Evolutionary conservation across 1,139 yeast genomes (phyloP), one percentile per base, ranked within the genome.

Genomic region (Pichia kudriavzevii): DNA sequence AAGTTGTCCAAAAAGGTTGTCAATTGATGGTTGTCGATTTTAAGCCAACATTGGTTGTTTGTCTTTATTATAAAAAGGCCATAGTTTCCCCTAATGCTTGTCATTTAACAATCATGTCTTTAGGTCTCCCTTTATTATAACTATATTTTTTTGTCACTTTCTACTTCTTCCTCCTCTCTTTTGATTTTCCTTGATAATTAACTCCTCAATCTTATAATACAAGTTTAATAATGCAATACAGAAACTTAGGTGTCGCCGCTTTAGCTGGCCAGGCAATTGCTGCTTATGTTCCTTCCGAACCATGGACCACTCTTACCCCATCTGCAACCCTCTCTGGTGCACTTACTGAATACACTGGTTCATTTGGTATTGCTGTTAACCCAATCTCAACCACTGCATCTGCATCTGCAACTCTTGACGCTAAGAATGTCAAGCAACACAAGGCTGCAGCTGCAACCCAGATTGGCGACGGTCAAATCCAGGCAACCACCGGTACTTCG

Each of bases 261-360:
- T 53, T 76, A 38, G 66, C 71, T 35, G 62, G 72, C 37, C 47
- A 69, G 30, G 66, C 79, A 41, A 41, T 75, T 55, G 74, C 88
- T 53, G 78, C 84, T 52, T 65, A 69, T 56, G 70, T 75, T 59
- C 79, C 85, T 57, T 57, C 82, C 41, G 80, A 75, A 48, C 79
- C 88, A 50, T 77, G 83, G 75, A 66, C 84, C 25, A 75, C 85
- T 36, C 66, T 79, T 59, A 78, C 84, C 30, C 87, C 88, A 48
- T 46, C 63, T 31, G 69, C 67, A 27, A 63, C 77, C 28, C 71
- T 72, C 41, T 43, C 72, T 25, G 79, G 79, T 52, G 83, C 78
- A 44, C 43, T 67, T 34, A 76, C 85, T 31, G 77, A 76, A 52
- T 76, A 75, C 63, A 45, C 72, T 21, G 60, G 64, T 35, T 64